Evolutionary conservation across 331 rosid genomes (phyloP), one percentile per base, ranked within the genome.

Genomic region (Phaseolus coccineus): DNA sequence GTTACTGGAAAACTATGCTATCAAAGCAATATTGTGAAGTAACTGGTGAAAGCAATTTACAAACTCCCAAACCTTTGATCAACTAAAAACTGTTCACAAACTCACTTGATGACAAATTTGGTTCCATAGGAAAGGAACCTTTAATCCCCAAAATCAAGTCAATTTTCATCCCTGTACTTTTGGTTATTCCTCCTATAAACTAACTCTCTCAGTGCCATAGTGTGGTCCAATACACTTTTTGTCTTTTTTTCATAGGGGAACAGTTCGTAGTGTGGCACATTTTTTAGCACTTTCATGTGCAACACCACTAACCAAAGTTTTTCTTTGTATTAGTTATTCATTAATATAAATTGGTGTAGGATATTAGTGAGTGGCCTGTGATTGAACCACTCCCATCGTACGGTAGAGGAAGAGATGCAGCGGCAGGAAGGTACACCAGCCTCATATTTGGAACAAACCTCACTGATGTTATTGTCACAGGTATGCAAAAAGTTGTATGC

Each of bases 401-500:
- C 30, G 98, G 97, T 67, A 82, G 94, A 85, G 98, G 97, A 77
- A 86, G 98, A 79, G 98, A 91, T 12, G 62, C 88, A 19, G 81
- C 86, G 4, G 98, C 90, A 0, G 94, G 92, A 82, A 83, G 98
- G 73, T 88, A 83, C 74, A 73, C 69, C 51, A 91, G 97, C 61
- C 90, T 93, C 55, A 88, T 93, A 9, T 91, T 86, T 84, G 98
- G 97, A 81, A 85, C 92, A 84, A 93, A 93, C 74, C 93, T 93
- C 88, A 90, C 95, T 22, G 97, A 93, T 62, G 94, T 93, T 55
- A 67, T 91, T 22, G 78, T 93, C 70, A 91, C 96, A 79, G 97
- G 97, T 93, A 88, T 63, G 66, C 12, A 77, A 74, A 74, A 74
- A 59, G 50, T 8, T 69, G 13, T 12, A 16, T 5, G 5, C 16